phyloP scores from a whole-genome alignment of 1,139 yeast species.

The Wickerhamomyces sp. region DNA sequence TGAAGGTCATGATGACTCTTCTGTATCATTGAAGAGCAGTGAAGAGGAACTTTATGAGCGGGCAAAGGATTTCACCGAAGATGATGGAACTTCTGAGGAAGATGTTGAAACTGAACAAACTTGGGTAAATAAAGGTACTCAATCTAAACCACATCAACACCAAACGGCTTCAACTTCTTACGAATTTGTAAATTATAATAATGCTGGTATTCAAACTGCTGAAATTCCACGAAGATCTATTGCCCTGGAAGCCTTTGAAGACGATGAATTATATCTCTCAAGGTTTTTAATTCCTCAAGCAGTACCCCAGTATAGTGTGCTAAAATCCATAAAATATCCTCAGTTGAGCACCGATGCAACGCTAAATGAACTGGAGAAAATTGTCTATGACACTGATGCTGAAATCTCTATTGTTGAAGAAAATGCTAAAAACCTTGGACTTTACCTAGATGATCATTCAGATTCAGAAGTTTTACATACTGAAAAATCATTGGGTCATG shows the following conservation, averaged over 20 bases:
- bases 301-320: slow-evolving; percentile 25
- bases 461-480: slow-evolving; percentile 24
- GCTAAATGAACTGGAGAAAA: slow-evolving; percentile 31
- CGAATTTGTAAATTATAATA: neutral
- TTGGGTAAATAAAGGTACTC: neutral
- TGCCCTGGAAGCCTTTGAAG: slow-evolving; percentile 30
- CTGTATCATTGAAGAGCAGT: slow-evolving; percentile 9
- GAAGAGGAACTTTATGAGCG: slow-evolving; percentile 11
- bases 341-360: slow-evolving; percentile 23
- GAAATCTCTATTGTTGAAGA: slow-evolving; percentile 33
- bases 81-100: neutral
- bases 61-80: slow-evolving; percentile 7
- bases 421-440: slow-evolving; percentile 29
- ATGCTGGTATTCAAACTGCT: slow-evolving; percentile 24
- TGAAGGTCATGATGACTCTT: neutral
- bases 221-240: slow-evolving; percentile 16
- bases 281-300: slow-evolving; percentile 22
- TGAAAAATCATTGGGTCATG: slow-evolving; percentile 22
- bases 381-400: slow-evolving; percentile 35
- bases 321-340: slow-evolving; percentile 30
- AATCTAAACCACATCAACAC: neutral
- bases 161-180: neutral
- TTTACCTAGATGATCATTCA: slow-evolving; percentile 34
- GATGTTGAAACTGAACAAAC: neutral
- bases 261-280: slow-evolving; percentile 34